phyloP scores from a whole-genome alignment of 345 rosid species.

The Eucalyptus cloeziana region DNA sequence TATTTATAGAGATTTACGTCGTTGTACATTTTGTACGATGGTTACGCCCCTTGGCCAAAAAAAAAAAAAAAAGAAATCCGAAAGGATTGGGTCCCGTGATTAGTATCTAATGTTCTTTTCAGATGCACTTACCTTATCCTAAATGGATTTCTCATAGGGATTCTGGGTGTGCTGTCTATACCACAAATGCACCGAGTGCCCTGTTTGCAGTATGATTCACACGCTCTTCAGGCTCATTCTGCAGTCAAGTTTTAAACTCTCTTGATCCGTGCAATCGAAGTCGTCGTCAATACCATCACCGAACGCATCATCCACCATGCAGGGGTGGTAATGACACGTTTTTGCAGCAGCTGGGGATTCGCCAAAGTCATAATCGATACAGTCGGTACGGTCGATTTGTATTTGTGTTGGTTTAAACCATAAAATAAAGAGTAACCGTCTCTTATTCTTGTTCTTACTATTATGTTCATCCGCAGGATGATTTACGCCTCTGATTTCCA shows the following conservation, averaged over 20 bases:
- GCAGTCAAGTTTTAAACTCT: background rate
- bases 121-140: background rate
- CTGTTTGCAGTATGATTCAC: background rate
- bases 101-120: background rate
- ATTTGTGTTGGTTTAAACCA: background rate
- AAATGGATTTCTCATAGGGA: background rate
- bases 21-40: no score
- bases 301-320: background rate
- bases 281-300: background rate
- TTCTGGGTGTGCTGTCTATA: no score
- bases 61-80: background rate
- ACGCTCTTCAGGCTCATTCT: no score
- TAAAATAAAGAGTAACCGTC: background rate
- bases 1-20: no score
- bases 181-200: background rate
- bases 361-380: rapidly evolving
- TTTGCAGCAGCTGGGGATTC: no score
- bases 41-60: no score
- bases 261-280: background rate
- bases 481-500: background rate
- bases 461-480: background rate
- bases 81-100: background rate
- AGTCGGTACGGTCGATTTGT: background rate
- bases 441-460: background rate
- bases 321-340: background rate